Conservation (phyloP, 164 flowering plant genomes). For the Vitis amurensis region DNA sequence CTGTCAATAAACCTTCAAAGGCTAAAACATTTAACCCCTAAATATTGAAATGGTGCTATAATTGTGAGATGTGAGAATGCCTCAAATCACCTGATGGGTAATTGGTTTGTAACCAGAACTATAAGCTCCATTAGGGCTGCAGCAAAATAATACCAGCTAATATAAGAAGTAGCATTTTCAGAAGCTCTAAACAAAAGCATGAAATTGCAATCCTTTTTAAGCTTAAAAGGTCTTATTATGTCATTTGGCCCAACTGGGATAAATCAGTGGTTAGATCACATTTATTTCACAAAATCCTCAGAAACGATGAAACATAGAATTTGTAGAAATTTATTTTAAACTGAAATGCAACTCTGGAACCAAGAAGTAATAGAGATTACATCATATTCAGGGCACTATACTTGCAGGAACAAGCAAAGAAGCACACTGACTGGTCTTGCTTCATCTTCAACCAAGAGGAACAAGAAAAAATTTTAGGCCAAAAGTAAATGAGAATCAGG, state of each 20-base stretch:
- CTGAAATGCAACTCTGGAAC: background rate
- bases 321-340: background rate
- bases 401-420: too few relatives aligned
- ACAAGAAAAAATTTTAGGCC: too few relatives aligned
- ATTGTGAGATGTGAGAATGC: slow-evolving; percentile 35
- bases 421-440: too few relatives aligned
- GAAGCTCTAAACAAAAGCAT: background rate
- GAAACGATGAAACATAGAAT: background rate
- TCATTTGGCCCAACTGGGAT: background rate
- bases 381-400: too few relatives aligned
- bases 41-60: slow-evolving; percentile 9
- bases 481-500: too few relatives aligned
- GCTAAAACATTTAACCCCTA: slow-evolving; percentile 9
- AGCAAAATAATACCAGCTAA: slow-evolving; percentile 11
- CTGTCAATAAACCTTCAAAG: slow-evolving; percentile 2
- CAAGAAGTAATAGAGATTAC: too few relatives aligned
- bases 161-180: background rate
- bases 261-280: background rate
- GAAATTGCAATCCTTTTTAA: too few relatives aligned
- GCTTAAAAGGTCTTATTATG: too few relatives aligned
- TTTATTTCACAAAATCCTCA: background rate
- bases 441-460: too few relatives aligned
- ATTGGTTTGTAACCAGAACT: slow-evolving; percentile 93
- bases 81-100: slow-evolving; percentile 94
- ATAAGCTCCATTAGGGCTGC: slow-evolving; percentile 98